These are phyloP conservation scores for Hymenoscyphus fructigenus DNA, from an alignment of 2,329 filamentous ascomycete species.

Conservation along the genomic window DNA sequence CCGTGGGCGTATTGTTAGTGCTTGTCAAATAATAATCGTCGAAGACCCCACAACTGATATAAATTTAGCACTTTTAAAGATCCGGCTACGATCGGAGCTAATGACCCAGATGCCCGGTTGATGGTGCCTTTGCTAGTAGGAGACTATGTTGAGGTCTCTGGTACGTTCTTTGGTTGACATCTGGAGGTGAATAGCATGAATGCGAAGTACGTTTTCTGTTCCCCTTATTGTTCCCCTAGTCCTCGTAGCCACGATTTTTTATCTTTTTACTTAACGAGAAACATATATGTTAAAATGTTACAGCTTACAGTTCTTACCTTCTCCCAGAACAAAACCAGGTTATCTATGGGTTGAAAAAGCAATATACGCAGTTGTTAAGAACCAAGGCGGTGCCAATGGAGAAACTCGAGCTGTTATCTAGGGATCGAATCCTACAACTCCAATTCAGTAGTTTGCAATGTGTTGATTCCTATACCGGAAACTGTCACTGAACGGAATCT, in stretches of 20 bases:
- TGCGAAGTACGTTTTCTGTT: slow-evolving; percentile 17
- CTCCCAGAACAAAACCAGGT: not conserved
- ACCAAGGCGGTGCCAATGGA: slow-evolving; percentile 37
- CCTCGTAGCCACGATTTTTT: too few relatives aligned
- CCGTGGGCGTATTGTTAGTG: not conserved
- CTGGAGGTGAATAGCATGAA: slow-evolving; percentile 42
- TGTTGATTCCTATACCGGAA: slow-evolving; percentile 44
- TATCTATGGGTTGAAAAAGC: slow-evolving; percentile 12
- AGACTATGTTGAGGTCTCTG: slow-evolving; percentile 43
- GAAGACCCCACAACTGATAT: not conserved
- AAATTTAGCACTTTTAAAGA: slow-evolving; percentile 15
- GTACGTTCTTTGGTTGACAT: slow-evolving; percentile 35
- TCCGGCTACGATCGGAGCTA: slow-evolving; percentile 12
- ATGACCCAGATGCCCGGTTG: slow-evolving; percentile 38
- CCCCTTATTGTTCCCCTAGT: too few relatives aligned
- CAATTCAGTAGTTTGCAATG: slow-evolving; percentile 38
- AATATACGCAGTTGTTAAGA: slow-evolving; percentile 41
- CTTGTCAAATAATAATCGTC: slow-evolving; percentile 42
- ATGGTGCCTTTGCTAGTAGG: slow-evolving; percentile 44
- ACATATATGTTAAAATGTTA: too few relatives aligned
- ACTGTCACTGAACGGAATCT: slow-evolving; percentile 36
- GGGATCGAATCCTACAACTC: slow-evolving; percentile 39
- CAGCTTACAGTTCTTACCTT: not conserved
- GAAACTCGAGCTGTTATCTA: slow-evolving; percentile 31
- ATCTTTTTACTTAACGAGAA: too few relatives aligned